These are phyloP conservation scores for Terana coerulea DNA, from an alignment of 768 basidiomycete genomes.

Conservation along the genomic window DNA sequence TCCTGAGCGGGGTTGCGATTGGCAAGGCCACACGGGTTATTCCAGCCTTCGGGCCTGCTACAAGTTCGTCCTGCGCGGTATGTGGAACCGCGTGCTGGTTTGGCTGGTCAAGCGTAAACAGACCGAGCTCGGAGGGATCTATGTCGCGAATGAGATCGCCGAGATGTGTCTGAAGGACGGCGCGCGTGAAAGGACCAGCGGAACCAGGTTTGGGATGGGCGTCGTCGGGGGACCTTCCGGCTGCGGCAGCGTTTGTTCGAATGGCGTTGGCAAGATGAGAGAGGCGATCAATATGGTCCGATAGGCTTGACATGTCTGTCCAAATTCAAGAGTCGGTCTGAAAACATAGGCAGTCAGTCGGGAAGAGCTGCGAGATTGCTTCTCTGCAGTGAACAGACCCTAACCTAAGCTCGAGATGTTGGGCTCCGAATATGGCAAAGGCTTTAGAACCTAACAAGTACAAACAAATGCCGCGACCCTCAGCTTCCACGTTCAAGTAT, in stretches of 20 bases:
- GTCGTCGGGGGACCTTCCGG: slow-evolving; percentile 1
- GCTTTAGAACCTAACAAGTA: no score
- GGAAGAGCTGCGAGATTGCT: no score
- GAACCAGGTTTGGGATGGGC: slow-evolving; percentile 31
- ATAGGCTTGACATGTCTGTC: slow-evolving; percentile 29
- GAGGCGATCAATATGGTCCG: slow-evolving; percentile 68
- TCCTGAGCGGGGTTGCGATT: slow-evolving; percentile 66
- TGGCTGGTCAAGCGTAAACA: slow-evolving; percentile 55
- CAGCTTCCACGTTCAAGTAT: no score
- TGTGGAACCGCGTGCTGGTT: slow-evolving; percentile 10
- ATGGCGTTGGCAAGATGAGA: slow-evolving; percentile 50
- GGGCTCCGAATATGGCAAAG: no score
- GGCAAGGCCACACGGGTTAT: slow-evolving; percentile 63
- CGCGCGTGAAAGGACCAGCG: slow-evolving; percentile 53
- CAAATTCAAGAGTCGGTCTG: background rate
- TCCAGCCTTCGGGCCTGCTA: slow-evolving; percentile 32
- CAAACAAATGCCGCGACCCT: no score
- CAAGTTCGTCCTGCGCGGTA: slow-evolving; percentile 26
- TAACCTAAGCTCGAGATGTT: no score
- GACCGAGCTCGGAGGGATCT: slow-evolving; percentile 73
- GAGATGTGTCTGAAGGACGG: slow-evolving; percentile 58
- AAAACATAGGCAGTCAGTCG: no score
- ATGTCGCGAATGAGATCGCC: slow-evolving; percentile 79
- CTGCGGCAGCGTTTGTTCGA: slow-evolving; percentile 22
- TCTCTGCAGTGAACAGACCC: no score